phyloP scores from a whole-genome alignment of 768 basidiomycete genomes.

The Dioszegia aurantiaca region DNA sequence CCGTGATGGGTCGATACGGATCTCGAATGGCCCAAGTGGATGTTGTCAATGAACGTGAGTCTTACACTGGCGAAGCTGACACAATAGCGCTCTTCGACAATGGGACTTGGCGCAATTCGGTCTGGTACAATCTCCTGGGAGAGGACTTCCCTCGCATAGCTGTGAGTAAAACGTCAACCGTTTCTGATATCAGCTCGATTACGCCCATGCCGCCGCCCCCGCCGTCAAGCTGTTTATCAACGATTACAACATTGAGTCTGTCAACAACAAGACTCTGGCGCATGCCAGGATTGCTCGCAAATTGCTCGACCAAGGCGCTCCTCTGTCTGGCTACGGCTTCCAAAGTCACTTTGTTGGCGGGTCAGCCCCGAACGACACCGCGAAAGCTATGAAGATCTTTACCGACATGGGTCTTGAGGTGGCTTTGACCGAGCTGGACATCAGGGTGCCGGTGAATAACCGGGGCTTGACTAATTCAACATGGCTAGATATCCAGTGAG shows the following conservation, averaged over 20 bases:
- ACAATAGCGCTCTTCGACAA: slow-evolving; percentile 39
- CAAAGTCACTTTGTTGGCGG: slow-evolving; percentile 34
- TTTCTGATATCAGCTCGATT: slow-evolving; percentile 28
- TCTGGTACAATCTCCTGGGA: slow-evolving; percentile 44
- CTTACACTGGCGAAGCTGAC: background rate
- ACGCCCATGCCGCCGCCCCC: slow-evolving; percentile 40
- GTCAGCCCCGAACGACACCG: slow-evolving; percentile 22
- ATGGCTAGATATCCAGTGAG: slow-evolving; percentile 32
- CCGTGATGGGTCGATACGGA: slow-evolving; percentile 38
- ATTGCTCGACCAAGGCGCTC: slow-evolving; percentile 29
- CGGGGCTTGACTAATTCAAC: slow-evolving; percentile 32
- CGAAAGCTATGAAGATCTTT: slow-evolving; percentile 38
- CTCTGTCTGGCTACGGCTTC: slow-evolving; percentile 41
- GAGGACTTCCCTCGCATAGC: slow-evolving; percentile 35
- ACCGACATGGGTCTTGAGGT: slow-evolving; percentile 44
- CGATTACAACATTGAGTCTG: slow-evolving; percentile 48
- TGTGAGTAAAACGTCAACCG: slow-evolving; percentile 18
- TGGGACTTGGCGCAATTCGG: slow-evolving; percentile 31
- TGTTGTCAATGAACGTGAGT: slow-evolving; percentile 47
- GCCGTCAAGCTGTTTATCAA: slow-evolving; percentile 44
- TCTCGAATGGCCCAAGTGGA: slow-evolving; percentile 36
- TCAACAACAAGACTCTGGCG: slow-evolving; percentile 42
- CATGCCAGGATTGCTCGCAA: slow-evolving; percentile 26
- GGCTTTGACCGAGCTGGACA: slow-evolving; percentile 45
- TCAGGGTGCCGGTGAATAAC: slow-evolving; percentile 36